These are phyloP conservation scores for Triticum turgidum DNA, from an alignment of 176 grass and related monocot genomes.

Conservation along the genomic window DNA sequence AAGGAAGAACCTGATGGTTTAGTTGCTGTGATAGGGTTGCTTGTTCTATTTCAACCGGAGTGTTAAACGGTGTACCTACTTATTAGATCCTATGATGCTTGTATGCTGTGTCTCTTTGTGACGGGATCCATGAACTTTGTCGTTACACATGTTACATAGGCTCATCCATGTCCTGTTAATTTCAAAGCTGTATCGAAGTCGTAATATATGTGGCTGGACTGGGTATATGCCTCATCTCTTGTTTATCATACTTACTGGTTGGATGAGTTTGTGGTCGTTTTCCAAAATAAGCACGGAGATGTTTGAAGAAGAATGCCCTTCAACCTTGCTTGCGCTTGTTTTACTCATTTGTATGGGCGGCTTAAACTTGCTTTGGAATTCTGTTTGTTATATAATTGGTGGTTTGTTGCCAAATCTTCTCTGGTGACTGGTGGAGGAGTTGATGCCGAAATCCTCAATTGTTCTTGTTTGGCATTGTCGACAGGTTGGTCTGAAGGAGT, in stretches of 20 bases:
- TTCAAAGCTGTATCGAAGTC: slow-evolving; percentile 2
- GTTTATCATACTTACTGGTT: not conserved
- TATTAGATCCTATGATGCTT: slow-evolving; percentile 5
- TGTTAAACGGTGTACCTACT: slow-evolving; percentile 14
- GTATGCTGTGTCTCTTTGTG: slow-evolving; percentile 17
- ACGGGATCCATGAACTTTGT: slow-evolving; percentile 5
- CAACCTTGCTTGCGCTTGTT: not conserved
- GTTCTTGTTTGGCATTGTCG: not conserved
- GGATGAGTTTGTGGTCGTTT: not conserved
- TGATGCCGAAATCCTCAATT: not conserved
- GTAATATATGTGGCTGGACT: not conserved
- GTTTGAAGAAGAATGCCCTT: not conserved
- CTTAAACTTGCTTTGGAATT: not conserved
- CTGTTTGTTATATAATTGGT: not conserved
- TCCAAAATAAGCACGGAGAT: not conserved
- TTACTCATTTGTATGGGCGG: not conserved
- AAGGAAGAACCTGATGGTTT: not conserved
- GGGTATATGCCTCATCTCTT: not conserved
- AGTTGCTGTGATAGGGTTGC: not conserved
- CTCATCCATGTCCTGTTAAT: not conserved
- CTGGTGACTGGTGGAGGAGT: not conserved
- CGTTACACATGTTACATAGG: not conserved
- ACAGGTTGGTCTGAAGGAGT: not conserved
- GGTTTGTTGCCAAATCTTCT: not conserved
- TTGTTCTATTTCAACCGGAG: not conserved